Evolutionary conservation across 2,329 filamentous ascomycete species (phyloP).

Genomic region (Fusarium sp.): DNA sequence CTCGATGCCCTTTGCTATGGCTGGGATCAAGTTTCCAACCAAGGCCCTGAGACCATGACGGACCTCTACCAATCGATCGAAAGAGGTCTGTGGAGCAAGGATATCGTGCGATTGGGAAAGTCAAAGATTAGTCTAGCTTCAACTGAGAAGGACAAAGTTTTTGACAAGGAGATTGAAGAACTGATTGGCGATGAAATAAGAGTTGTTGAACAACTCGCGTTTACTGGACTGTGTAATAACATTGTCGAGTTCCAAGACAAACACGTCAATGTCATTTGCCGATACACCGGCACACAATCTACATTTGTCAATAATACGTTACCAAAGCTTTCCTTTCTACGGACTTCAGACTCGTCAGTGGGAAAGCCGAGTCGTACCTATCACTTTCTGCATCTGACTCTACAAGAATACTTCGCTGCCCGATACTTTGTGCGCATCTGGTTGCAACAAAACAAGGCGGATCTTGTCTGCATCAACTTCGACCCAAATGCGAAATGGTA

Average conservation of each 20-base stretch:
- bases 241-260: neutral
- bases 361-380: neutral
- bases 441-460: neutral
- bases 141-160: neutral
- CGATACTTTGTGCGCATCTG: neutral
- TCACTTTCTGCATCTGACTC: neutral
- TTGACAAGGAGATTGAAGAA: neutral
- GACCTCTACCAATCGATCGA: neutral
- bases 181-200: neutral
- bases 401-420: neutral
- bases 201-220: neutral
- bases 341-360: neutral
- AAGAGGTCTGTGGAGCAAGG: neutral
- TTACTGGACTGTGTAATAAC: neutral
- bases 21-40: neutral
- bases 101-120: neutral
- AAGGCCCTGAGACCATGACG: neutral
- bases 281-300: no score
- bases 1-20: neutral
- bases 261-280: neutral
- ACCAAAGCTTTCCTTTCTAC: neutral
- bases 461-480: neutral
- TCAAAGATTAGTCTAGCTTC: no score
- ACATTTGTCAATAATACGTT: neutral
- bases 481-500: neutral